phyloP scores from a whole-genome alignment of 2,329 filamentous ascomycete species.

The Nigrograna mackinnonii region DNA sequence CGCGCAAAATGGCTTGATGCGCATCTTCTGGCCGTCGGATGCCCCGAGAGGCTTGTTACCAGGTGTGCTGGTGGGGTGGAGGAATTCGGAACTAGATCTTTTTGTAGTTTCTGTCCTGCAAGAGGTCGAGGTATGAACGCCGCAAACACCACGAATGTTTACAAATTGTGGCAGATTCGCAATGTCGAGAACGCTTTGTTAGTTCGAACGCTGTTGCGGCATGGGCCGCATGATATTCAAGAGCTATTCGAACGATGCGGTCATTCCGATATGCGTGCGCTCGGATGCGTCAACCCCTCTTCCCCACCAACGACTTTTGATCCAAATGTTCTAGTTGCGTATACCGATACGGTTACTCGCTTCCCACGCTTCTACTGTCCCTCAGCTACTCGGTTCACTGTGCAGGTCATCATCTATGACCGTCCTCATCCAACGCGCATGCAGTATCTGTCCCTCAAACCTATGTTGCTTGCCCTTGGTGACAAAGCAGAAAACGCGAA shows the following conservation, averaged over 20 bases:
- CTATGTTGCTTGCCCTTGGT: constrained; percentile 83
- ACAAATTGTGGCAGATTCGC: constrained; percentile 66
- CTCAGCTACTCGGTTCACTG: constrained; percentile 65
- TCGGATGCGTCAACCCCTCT: constrained; percentile 76
- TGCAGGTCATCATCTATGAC: constrained; percentile 89
- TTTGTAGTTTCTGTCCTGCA: constrained; percentile 89
- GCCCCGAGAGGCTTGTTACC: constrained; percentile 72
- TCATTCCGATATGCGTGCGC: constrained; percentile 78
- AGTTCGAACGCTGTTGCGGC: constrained; percentile 80
- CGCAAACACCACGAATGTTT: too few species aligned
- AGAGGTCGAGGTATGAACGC: constrained; percentile 83
- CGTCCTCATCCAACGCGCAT: constrained; percentile 82
- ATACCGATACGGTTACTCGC: constrained; percentile 52
- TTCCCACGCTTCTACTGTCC: constrained; percentile 76
- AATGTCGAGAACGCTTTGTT: constrained; percentile 88
- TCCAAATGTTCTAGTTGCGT: constrained; percentile 69
- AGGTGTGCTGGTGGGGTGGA: constrained; percentile 92
- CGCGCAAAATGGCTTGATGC: constrained; percentile 82
- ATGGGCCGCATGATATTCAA: constrained; percentile 76
- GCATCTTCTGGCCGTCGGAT: constrained; percentile 97
- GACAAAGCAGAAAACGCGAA: constrained; percentile 55
- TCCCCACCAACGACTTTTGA: constrained; percentile 59
- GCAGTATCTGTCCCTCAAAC: constrained; percentile 93
- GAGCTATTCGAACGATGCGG: constrained; percentile 86
- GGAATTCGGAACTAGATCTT: constrained; percentile 87